phyloP scores from a whole-genome alignment of 2,329 filamentous ascomycete genomes.

The Amylocarpus encephaloides region DNA sequence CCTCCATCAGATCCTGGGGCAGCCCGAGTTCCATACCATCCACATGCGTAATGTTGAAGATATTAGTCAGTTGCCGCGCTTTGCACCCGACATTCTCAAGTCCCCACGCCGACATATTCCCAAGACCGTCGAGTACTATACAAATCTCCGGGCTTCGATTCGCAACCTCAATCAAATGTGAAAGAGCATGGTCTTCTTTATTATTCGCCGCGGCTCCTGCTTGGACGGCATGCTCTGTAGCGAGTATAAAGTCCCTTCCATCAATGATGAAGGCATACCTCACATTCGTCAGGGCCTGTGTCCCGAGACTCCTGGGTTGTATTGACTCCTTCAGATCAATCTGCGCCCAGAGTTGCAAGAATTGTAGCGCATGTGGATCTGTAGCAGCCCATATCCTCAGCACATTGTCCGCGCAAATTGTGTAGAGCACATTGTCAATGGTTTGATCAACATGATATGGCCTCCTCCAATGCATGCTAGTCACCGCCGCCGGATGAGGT shows the following conservation, averaged over 20 bases:
- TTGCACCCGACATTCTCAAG: constrained; percentile 78
- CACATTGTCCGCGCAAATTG: constrained; percentile 72
- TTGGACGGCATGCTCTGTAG: constrained; percentile 70
- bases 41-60: constrained; percentile 84
- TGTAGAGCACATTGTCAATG: constrained; percentile 83
- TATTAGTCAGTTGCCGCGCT: constrained; percentile 54
- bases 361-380: constrained; percentile 63
- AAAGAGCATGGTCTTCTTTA: constrained; percentile 62
- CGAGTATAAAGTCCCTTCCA: constrained; percentile 69
- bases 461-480: constrained; percentile 76
- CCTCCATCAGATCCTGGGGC: constrained; percentile 15
- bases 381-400: constrained; percentile 78
- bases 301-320: constrained; percentile 33
- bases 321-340: constrained; percentile 72
- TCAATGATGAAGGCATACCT: constrained; percentile 79
- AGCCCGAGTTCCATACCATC: constrained; percentile 48
- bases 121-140: constrained; percentile 74
- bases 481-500: constrained; percentile 75
- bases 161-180: constrained; percentile 79
- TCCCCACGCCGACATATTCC: constrained; percentile 87
- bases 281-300: constrained; percentile 29
- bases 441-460: constrained; percentile 72
- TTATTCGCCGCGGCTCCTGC: constrained; percentile 43
- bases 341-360: constrained; percentile 72
- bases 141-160: constrained; percentile 84